These are phyloP conservation scores for Sphaceloma murrayae DNA, from an alignment of 2,329 filamentous ascomycete genomes.

Conservation along the genomic window DNA sequence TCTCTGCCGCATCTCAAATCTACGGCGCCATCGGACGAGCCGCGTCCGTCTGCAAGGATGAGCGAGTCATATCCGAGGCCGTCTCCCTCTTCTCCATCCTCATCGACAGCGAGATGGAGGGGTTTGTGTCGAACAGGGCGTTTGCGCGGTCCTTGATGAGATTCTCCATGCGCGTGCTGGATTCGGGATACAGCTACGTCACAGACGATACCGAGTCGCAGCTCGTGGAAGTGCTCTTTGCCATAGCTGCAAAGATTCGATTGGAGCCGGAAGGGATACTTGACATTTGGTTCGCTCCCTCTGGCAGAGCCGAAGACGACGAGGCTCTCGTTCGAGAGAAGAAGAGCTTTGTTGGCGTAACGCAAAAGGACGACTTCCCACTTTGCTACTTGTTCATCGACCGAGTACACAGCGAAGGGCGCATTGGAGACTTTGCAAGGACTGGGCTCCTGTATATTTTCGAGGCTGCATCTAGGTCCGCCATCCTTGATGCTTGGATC, in stretches of 20 bases:
- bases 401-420: slow-evolving; percentile 91
- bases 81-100: slow-evolving; percentile 82
- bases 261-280: slow-evolving; percentile 79
- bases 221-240: slow-evolving; percentile 88
- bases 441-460: slow-evolving; percentile 94
- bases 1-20: slow-evolving; percentile 75
- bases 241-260: slow-evolving; percentile 91
- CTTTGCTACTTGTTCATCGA: slow-evolving; percentile 93
- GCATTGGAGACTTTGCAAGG: slow-evolving; percentile 88
- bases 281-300: slow-evolving; percentile 76
- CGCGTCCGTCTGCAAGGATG: slow-evolving; percentile 72
- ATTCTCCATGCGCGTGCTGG: slow-evolving; percentile 69
- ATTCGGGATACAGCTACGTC: slow-evolving; percentile 61
- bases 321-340: slow-evolving; percentile 40
- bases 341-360: slow-evolving; percentile 70
- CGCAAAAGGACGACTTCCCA: slow-evolving; percentile 84
- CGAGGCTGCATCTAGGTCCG: slow-evolving; percentile 77
- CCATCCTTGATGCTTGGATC: slow-evolving; percentile 84
- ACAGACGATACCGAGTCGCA: slow-evolving; percentile 75
- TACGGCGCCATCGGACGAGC: slow-evolving; percentile 87
- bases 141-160: slow-evolving; percentile 85
- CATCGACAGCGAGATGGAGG: slow-evolving; percentile 93
- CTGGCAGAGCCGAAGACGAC: slow-evolving; percentile 26
- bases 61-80: slow-evolving; percentile 74
- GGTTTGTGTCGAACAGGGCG: slow-evolving; percentile 74